Evolutionary conservation across 2,329 filamentous ascomycete genomes (phyloP), one percentile per base, ranked within the genome.

Genomic region (Exophiala viscosa): DNA sequence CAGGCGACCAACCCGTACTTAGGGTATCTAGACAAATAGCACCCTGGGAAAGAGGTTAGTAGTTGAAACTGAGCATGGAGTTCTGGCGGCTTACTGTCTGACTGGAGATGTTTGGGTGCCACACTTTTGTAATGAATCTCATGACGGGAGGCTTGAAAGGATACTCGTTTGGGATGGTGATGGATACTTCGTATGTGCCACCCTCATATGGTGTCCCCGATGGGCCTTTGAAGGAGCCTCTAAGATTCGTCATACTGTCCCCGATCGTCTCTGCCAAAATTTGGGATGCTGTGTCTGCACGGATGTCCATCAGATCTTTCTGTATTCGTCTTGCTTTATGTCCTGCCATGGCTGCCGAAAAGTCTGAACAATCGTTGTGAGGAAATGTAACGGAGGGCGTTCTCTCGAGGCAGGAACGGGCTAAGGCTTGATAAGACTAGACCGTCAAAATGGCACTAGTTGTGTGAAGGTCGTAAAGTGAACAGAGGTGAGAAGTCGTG

Each of bases 1-100:
- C 91, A 0, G 93, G 93, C 5, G 92, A 96, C 93, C 93, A 99
- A 62, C 88, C 90, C 10, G 82, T 82, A 8, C 87, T 86, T 13
- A 99, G 81, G 0, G 91, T 97, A 68, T 99, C 93, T 49, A 99
- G 84, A 67, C 93, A 99, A 69, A 99, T 99, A 20, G 91, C 92
- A 50, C 93, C 93, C 90, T 97, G 58, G 9, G 46, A 52, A 36
- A 41, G 31, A 28, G 45, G 57, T 60, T 3, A 47, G 45, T 36
- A 41, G 35, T n/a, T 33, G 31, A 38, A 18, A 35, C n/a, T 11
- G 13, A 42, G 23, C 13, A 4, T 17, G 11, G 14, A 10, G 7
- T 17, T 5, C 14, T 7, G 38, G 4, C 14, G 77, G 34, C 85
- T 66, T 74, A 95, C 90, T 36, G 91, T 96, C 68, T 93, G 87